Evolutionary conservation across 2,329 filamentous ascomycete species (phyloP), one percentile per base, ranked within the genome.

Genomic region (Aspergillus awamori): DNA sequence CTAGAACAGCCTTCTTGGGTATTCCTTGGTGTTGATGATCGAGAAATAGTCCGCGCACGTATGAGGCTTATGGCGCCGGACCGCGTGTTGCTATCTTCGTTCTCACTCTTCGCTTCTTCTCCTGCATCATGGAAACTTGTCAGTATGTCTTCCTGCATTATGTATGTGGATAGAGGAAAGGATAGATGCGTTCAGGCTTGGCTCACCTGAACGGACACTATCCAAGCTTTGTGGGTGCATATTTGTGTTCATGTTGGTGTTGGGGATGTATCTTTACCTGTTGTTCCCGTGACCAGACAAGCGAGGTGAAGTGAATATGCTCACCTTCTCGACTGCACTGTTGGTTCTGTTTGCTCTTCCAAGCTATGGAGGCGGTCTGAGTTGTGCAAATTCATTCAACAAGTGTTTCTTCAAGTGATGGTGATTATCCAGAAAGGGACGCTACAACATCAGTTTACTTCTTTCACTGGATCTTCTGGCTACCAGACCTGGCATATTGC

Each of bases 1-100:
- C 10, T 13, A 1, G 45, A 28, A 20, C 15, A 8, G 0, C 17
- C 13, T 15, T 53, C 49, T 13, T 36, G 20, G 13, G 53, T 3
- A 11, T 55, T 39, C 22, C 43, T 55, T 20, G 53, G 43, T 15
- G 33, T 36, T 5, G 33, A 26, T 17, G 58, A 45, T 4, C 65
- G 61, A 51, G 53, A 54, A 33, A 55, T 24, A 15, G 66, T 65
- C 30, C 61, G 49, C 43, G 61, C 45, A 20, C 62, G 62, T 39
- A 68, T 55, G 28, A 67, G 55, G 33, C 52, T 48, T 22, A 68
- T 62, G 6, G 60, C 64, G 53, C 63, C 56, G 20, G 58, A 41
- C 7, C 65, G 66, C 30, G 53, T 53, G 28, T 61, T 62, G 41
- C 54, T 28, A 13, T 61, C 51, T 26, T 63, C 47, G 17, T 28